Conservation (phyloP, 345 rosid species). For the Sisymbrium irio region DNA sequence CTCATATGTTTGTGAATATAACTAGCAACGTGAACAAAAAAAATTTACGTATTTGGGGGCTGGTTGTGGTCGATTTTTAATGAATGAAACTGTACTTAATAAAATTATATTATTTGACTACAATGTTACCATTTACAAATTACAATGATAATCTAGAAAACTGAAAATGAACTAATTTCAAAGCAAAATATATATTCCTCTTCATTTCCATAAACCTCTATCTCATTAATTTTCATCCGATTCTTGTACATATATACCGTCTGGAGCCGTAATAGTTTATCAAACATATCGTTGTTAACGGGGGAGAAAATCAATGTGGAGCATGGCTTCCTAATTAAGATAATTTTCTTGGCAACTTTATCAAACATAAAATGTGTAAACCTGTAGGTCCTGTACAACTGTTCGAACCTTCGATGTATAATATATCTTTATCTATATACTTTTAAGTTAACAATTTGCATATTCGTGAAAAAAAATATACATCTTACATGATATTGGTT, state of each 20-base stretch:
- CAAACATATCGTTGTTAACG: neutral
- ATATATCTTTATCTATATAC: conserved; percentile 4
- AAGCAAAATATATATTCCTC: too few relatives aligned
- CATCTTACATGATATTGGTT: conserved; percentile 5
- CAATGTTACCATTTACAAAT: too few relatives aligned
- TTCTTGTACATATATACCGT: neutral
- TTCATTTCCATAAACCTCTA: too few relatives aligned
- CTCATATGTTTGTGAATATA: too few relatives aligned
- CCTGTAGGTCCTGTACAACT: conserved; percentile 2
- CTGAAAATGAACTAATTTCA: too few relatives aligned
- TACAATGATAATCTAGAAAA: too few relatives aligned
- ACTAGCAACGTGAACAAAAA: too few relatives aligned
- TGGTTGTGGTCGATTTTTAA: too few relatives aligned
- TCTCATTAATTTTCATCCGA: too few relatives aligned
- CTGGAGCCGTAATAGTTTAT: neutral
- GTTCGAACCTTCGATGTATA: neutral
- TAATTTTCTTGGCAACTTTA: neutral
- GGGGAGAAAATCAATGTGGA: neutral
- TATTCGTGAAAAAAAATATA: neutral
- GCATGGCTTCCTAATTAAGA: neutral
- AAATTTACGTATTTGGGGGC: too few relatives aligned
- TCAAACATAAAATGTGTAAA: neutral
- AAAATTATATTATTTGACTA: too few relatives aligned
- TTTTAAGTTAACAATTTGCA: conserved; percentile 3
- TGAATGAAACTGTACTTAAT: too few relatives aligned